phyloP scores from a whole-genome alignment of 2,329 filamentous ascomycete species.

The Phialocephala subalpina region DNA sequence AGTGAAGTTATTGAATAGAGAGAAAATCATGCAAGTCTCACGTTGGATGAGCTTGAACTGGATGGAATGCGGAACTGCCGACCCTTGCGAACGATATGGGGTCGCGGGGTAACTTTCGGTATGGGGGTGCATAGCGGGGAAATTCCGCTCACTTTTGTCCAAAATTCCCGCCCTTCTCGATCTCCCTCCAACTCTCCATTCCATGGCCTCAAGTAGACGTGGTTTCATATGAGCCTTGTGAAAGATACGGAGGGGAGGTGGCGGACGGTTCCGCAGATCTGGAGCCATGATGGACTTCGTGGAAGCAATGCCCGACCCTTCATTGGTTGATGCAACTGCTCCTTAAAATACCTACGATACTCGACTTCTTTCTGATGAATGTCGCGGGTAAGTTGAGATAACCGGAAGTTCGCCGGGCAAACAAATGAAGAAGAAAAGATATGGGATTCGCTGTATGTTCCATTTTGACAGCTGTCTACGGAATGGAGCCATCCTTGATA shows the following conservation, averaged over 20 bases:
- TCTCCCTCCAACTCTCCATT: background rate
- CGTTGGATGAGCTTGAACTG: background rate
- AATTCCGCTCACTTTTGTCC: background rate
- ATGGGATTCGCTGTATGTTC: background rate
- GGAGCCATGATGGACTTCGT: no score
- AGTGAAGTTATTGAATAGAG: background rate
- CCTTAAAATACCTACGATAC: no score
- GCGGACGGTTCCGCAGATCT: no score
- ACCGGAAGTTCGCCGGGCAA: background rate
- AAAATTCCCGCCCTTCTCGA: background rate
- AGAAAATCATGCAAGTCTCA: background rate
- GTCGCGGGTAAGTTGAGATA: no score
- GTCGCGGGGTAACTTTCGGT: background rate
- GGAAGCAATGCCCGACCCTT: no score
- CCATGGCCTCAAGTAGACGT: no score
- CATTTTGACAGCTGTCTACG: background rate
- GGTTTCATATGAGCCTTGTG: no score
- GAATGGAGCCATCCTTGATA: constrained; percentile 14
- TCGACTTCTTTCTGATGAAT: no score
- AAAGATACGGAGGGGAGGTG: no score
- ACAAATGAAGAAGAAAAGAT: background rate
- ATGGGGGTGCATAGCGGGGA: background rate
- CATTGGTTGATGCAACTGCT: no score
- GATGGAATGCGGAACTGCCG: background rate
- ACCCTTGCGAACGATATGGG: background rate